Base-by-base conservation (phyloP, 2,329 filamentous ascomycete species). In the Geoglossum cookeanum region DNA sequence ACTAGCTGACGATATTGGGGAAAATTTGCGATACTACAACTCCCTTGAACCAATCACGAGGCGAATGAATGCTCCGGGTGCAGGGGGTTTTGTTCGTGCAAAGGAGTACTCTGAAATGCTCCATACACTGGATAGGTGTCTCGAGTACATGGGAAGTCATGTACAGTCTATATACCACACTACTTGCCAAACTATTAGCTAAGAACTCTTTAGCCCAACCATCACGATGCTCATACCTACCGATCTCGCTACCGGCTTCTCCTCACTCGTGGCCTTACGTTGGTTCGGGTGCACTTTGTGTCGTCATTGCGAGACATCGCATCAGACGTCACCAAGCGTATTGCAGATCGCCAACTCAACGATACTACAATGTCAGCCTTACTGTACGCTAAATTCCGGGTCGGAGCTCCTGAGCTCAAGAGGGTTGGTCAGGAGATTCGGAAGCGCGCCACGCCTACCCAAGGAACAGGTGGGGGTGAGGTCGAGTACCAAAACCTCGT, bases 1-100 rank as follows among this genome's bases (percentile, higher is more conserved):
- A 62, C 77, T 98, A 47, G 88, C 89, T 2, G 81, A 94, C 62
- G 84, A 89, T 59, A 84, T 98, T 58, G 84, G 87, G 30, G 85
- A 87, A 29, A 94, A 96, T 63, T 74, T 96, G n/a, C 83, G 90
- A 66, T 96, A 94, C 70, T 98, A 98, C 68, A 81, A 85, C 22
- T 96, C 95, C 66, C 77, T 98, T 4, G 92, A 98, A 61, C 89
- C 84, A 52, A 89, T 91, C 59, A 95, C 89, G 0, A 79, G 90
- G 57, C 80, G 89, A 13, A 79, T 98, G 58, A 97, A 97, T 72
- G 90, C 90, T 0, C 90, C 92, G 0, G 89, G 90, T 0, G 90
- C 91, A 22, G 83, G 87, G 54, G 88, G 84, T 58, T 76, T 95
- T 57, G 90, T 96, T 15, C 85, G 90, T 51, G 84, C 84, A 58